Conservation (phyloP, 768 basidiomycete species). For the Lactifluus hygrophoroides region DNA sequence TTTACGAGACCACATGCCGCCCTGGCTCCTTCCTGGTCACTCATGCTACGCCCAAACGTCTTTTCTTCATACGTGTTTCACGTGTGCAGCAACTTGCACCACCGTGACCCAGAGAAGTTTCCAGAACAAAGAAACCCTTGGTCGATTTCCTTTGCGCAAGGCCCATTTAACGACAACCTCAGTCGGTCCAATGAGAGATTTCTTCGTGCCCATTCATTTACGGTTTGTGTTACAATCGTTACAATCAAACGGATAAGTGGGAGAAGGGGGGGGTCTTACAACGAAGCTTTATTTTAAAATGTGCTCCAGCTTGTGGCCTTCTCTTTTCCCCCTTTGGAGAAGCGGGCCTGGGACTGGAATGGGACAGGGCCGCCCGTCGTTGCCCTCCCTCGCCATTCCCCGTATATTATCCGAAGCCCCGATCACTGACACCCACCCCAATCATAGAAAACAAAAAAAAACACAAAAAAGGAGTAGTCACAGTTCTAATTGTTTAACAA, state of each 20-base stretch:
- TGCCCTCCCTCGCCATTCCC: neutral
- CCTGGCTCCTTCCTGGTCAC: neutral
- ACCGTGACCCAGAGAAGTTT: too few relatives aligned
- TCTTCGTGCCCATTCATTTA: neutral
- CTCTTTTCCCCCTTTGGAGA: neutral
- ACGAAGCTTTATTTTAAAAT: neutral
- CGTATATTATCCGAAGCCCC: constrained; percentile 7
- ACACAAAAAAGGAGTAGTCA: neutral
- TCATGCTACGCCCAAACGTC: neutral
- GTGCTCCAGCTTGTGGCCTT: neutral
- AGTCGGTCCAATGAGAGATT: neutral
- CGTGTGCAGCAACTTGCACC: too few relatives aligned
- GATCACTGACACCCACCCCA: constrained; percentile 1
- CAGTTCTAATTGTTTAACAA: neutral
- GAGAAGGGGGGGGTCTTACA: too few relatives aligned
- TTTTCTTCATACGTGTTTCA: neutral
- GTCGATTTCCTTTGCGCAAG: too few relatives aligned
- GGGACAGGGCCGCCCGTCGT: neutral
- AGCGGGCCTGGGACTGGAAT: neutral
- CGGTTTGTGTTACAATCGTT: too few relatives aligned
- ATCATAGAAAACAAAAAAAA: neutral
- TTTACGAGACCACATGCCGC: neutral
- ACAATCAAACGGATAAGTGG: neutral
- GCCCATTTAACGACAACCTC: constrained; percentile 6
- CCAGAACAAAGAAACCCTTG: too few relatives aligned